These are phyloP conservation scores for Septoria petroselini DNA, from an alignment of 2,329 filamentous ascomycete species.

Conservation along the genomic window DNA sequence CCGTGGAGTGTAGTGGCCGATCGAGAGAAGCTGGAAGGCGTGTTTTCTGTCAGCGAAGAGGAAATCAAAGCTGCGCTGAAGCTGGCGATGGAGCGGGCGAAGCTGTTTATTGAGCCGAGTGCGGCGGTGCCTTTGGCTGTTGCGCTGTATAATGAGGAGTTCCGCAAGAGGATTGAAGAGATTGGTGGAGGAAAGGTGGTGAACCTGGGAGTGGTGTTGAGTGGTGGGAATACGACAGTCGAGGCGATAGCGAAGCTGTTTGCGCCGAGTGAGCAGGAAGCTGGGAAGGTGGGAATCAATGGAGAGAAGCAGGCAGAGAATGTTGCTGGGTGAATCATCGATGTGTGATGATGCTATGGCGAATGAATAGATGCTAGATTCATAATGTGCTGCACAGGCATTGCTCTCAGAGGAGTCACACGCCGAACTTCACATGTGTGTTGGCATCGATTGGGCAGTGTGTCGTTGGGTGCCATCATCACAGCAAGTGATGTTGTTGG, in stretches of 20 bases:
- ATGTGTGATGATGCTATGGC: background rate
- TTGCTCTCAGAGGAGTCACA: too few relatives aligned
- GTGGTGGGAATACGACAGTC: conserved; percentile 63
- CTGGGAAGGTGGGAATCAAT: conserved; percentile 41
- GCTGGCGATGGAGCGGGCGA: conserved; percentile 80
- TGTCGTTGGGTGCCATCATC: too few relatives aligned
- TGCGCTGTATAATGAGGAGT: conserved; percentile 80
- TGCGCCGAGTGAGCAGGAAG: conserved; percentile 40
- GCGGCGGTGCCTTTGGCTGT: conserved; percentile 80
- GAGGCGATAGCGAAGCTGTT: conserved; percentile 60
- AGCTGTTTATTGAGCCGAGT: conserved; percentile 86
- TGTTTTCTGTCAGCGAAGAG: conserved; percentile 74
- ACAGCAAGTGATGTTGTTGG: too few relatives aligned
- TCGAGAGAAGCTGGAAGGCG: conserved; percentile 62
- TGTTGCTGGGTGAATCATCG: conserved; percentile 36
- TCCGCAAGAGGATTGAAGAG: conserved; percentile 64
- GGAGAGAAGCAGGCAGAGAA: conserved; percentile 48
- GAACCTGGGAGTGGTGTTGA: conserved; percentile 63
- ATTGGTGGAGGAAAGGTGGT: conserved; percentile 72
- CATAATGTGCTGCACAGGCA: too few relatives aligned
- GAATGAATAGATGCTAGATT: too few relatives aligned
- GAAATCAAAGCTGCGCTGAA: conserved; percentile 75
- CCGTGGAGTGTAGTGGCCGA: conserved; percentile 78
- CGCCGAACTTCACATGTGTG: too few relatives aligned
- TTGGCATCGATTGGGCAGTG: too few relatives aligned